Evolutionary conservation across 176 grass and related monocot genomes (phyloP).

Genomic region (Stipa capillata): DNA sequence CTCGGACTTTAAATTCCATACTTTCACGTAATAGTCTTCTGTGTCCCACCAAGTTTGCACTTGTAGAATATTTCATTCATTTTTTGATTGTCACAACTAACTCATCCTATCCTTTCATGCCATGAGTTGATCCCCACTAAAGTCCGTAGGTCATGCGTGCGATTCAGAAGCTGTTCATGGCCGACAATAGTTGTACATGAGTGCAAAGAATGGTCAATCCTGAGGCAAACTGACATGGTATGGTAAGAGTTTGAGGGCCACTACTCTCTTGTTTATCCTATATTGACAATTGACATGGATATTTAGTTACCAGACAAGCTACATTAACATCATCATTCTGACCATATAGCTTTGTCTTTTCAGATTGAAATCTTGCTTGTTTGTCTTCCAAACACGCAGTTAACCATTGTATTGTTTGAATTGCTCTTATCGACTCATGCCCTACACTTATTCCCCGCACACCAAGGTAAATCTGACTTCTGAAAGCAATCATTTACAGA

Average conservation of each 20-base stretch:
- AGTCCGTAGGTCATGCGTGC: background rate
- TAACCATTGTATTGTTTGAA: constrained; percentile 11
- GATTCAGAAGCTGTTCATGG: background rate
- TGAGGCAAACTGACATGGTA: background rate
- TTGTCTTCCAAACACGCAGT: background rate
- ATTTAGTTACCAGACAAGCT: background rate
- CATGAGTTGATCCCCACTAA: constrained; percentile 8
- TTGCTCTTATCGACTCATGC: background rate
- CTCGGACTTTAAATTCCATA: background rate
- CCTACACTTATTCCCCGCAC: background rate
- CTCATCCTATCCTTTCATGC: background rate
- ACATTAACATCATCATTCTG: background rate
- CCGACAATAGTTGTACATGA: background rate
- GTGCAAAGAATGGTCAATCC: constrained; percentile 1
- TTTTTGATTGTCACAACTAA: background rate
- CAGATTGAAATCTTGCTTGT: background rate
- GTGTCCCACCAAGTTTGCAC: background rate
- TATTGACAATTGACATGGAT: background rate
- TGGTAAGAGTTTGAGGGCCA: background rate
- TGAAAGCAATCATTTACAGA: background rate
- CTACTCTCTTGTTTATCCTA: background rate
- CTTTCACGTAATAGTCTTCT: background rate
- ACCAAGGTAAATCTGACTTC: background rate
- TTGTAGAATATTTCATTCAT: background rate
- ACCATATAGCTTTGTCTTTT: background rate